Evolutionary conservation across 768 basidiomycete species (phyloP).

Genomic region (Pleurotus sapidus): DNA sequence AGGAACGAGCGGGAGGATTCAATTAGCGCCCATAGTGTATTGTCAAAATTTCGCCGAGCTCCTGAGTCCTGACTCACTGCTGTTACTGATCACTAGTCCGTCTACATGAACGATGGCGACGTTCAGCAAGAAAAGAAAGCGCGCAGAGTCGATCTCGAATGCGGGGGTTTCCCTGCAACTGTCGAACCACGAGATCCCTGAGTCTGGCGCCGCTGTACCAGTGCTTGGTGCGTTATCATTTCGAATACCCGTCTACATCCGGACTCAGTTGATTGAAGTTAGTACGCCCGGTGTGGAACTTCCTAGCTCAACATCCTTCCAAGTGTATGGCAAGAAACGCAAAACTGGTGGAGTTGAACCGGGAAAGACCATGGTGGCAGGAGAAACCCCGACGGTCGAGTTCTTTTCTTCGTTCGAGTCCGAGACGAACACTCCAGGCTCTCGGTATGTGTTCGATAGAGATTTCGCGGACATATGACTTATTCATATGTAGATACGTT

Average conservation of each 20-base stretch:
- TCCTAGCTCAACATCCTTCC: conserved; percentile 56
- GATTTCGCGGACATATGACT: background rate
- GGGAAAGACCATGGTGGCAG: conserved; percentile 50
- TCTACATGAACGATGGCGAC: conserved; percentile 15
- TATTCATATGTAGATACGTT: conserved; percentile 59
- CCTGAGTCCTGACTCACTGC: no score
- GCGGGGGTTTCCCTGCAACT: conserved; percentile 10
- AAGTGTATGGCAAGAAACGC: conserved; percentile 50
- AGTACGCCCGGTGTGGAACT: conserved; percentile 67
- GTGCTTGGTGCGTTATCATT: conserved; percentile 9
- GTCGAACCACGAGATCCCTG: conserved; percentile 3
- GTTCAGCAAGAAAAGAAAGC: conserved; percentile 41
- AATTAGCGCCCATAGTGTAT: background rate
- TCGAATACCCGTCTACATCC: background rate
- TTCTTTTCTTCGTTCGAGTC: conserved; percentile 62
- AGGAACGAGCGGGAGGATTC: no score
- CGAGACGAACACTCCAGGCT: conserved; percentile 53
- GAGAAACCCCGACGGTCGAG: conserved; percentile 83
- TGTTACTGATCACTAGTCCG: no score
- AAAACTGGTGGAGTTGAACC: conserved; percentile 20
- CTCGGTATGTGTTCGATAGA: conserved; percentile 54
- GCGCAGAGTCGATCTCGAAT: conserved; percentile 14
- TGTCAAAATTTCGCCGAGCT: no score
- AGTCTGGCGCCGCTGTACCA: conserved; percentile 8
- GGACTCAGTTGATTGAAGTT: conserved; percentile 29